A percentile compares a stretch with the other conserved stretches of the same genome.
These are phyloP conservation scores for Pilatotrama ljubarskyi DNA, from an alignment of 768 basidiomycete genomes.

Conservation along the genomic window DNA sequence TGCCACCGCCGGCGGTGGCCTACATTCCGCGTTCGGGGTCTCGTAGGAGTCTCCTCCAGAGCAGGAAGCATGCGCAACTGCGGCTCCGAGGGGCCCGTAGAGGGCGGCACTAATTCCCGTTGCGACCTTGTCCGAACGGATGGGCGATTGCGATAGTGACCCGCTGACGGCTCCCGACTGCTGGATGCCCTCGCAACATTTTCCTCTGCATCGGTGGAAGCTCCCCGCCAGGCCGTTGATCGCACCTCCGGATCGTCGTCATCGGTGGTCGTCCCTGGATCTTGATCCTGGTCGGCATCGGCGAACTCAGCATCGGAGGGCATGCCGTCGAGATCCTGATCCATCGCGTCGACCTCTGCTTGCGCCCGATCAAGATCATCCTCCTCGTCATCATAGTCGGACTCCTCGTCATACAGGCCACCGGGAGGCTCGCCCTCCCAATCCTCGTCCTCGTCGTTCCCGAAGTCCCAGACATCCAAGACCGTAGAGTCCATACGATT, in stretches of 20 bases:
- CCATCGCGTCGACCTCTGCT: slow-evolving; percentile 70
- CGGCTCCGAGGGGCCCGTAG: slow-evolving; percentile 27
- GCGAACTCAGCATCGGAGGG: slow-evolving; percentile 54
- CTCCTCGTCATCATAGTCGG: slow-evolving; percentile 57
- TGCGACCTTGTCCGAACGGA: slow-evolving; percentile 8
- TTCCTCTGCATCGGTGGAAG: slow-evolving; percentile 15
- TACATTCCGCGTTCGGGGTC: slow-evolving; percentile 52
- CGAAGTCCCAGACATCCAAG: slow-evolving; percentile 91
- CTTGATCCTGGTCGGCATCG: slow-evolving; percentile 60
- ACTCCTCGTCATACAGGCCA: slow-evolving; percentile 71
- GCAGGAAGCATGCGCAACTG: slow-evolving; percentile 39
- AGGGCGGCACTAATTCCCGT: background rate
- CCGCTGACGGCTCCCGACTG: slow-evolving; percentile 12
- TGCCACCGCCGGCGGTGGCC: slow-evolving; percentile 51
- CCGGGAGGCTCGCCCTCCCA: slow-evolving; percentile 81
- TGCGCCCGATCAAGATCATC: slow-evolving; percentile 55
- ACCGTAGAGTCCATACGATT: slow-evolving; percentile 77
- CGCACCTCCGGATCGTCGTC: slow-evolving; percentile 23
- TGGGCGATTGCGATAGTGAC: slow-evolving; percentile 13
- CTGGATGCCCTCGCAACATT: slow-evolving; percentile 8
- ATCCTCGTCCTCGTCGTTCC: slow-evolving; percentile 67
- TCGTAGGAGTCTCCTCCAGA: slow-evolving; percentile 60
- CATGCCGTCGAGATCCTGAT: slow-evolving; percentile 53
- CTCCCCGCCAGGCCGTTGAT: slow-evolving; percentile 1
- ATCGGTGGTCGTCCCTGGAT: slow-evolving; percentile 33